Conservation (phyloP, 768 basidiomycete genomes). For the Lanmaoa rubissima region DNA sequence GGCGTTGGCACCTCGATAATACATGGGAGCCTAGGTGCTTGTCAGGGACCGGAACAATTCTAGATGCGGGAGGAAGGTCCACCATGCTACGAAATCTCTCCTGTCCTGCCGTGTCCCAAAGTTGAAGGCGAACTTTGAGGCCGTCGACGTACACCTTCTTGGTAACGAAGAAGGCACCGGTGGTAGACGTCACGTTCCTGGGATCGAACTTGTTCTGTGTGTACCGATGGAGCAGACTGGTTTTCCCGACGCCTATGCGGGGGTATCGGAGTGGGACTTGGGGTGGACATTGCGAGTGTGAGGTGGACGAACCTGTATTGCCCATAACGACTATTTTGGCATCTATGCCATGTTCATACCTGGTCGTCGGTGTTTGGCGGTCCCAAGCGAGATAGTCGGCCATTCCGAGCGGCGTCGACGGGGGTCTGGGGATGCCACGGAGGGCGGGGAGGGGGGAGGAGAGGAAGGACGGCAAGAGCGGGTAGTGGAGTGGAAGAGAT, state of each 20-base stretch:
- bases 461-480: conserved; percentile 26
- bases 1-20: conserved; percentile 94
- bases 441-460: conserved; percentile 44
- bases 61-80: conserved; percentile 24
- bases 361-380: conserved; percentile 56
- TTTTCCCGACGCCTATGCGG: conserved; percentile 80
- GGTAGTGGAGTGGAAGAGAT: conserved; percentile 27
- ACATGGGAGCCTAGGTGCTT: conserved; percentile 79
- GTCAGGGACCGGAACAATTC: conserved; percentile 19
- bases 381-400: conserved; percentile 59
- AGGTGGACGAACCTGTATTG: conserved; percentile 52
- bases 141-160: conserved; percentile 89
- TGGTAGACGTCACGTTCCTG: conserved; percentile 85
- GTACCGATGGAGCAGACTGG: conserved; percentile 86
- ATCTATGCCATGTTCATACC: conserved; percentile 84
- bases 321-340: conserved; percentile 97
- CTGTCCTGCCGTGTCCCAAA: conserved; percentile 95
- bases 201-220: conserved; percentile 89
- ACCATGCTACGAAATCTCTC: conserved; percentile 92
- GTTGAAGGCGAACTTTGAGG: conserved; percentile 79
- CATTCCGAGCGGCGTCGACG: conserved; percentile 41
- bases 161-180: conserved; percentile 90
- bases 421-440: conserved; percentile 39
- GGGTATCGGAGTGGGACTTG: conserved; percentile 20
- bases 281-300: conserved; percentile 9